Base-by-base conservation (phyloP, 768 basidiomycete species). In the Suillus subluteus region DNA sequence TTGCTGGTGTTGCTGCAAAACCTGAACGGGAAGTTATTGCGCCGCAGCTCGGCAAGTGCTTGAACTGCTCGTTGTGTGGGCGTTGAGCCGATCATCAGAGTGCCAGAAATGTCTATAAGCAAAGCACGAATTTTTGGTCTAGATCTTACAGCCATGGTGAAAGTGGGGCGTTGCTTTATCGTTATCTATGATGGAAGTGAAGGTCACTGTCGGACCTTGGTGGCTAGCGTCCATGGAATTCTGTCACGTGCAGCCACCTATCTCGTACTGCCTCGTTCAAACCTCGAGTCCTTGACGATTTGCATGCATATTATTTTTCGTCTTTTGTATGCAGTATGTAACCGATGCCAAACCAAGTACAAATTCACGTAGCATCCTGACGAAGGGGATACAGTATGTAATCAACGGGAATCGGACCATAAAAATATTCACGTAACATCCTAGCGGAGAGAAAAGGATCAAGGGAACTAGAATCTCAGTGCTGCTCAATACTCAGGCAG, bases 1-100 rank as follows among this genome's bases (percentile, higher is more conserved):
- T 90, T 88, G 73, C 88, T 89, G 0, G 87, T 87, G 72, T 92
- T 92, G 61, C 88, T 90, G 73, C 91, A 91, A 65, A 85, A 79
- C 35, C 85, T 79, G 75, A 88, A 81, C 9, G 84, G 82, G 9
- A 84, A 69, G 3, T 67, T 65, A 21, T 79, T 73, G 2, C 66
- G 66, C 3, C 78, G 74, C 21, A 86, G 74, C 18, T 74, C 62
- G 1, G 63, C 46, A 18, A 76, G 67, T 3, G 75, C 73, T 8
- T 67, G 56, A 5, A 58, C 81, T 0, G 90, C 88, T 9, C 79
- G 73, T 0, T 81, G 79, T 0, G 83, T 88, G 0, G 89, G 80
- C 0, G 74, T 75, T 2, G 79, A 72, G 52, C 85, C 89, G 46
- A 88, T 74, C 58, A 90, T 85, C 6, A 92, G 75, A 1, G 87